Conservation (phyloP, 495 filamentous ascomycete genomes). For the Hypoxylon rickii region DNA sequence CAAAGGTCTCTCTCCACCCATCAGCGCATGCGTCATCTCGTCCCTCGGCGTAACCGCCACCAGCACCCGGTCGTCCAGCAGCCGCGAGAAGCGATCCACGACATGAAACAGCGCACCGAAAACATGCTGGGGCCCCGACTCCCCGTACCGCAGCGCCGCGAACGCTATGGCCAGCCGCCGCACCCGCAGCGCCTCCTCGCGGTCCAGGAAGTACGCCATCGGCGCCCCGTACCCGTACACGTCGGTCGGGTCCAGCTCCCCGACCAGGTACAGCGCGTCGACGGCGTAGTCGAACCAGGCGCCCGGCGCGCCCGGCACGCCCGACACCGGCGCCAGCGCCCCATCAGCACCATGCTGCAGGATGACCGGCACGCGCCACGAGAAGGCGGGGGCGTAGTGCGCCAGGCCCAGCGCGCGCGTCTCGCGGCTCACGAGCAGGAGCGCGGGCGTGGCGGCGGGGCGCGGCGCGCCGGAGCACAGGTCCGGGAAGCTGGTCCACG, state of each 20-base stretch:
- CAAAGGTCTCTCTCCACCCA: conserved; percentile 24
- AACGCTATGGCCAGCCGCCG: conserved; percentile 41
- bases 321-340: too few relatives aligned
- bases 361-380: conserved; percentile 43
- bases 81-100: conserved; percentile 42
- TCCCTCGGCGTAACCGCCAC: conserved; percentile 41
- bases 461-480: conserved; percentile 1
- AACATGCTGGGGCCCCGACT: conserved; percentile 40
- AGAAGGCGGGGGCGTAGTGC: conserved; percentile 50
- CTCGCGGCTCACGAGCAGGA: conserved; percentile 48
- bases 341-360: conserved; percentile 26
- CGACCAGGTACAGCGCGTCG: conserved; percentile 46
- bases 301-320: too few relatives aligned
- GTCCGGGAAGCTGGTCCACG: background rate
- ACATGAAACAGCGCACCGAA: conserved; percentile 48
- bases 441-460: conserved; percentile 33
- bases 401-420: conserved; percentile 45
- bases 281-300: conserved; percentile 47
- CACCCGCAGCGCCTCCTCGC: conserved; percentile 43
- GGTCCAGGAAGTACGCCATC: conserved; percentile 46
- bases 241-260: conserved; percentile 49
- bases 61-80: conserved; percentile 33
- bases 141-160: conserved; percentile 40
- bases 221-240: conserved; percentile 47
- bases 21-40: conserved; percentile 32